phyloP scores from a whole-genome alignment of 352 stramenopile genomes.

The Phytophthora palmivora region DNA sequence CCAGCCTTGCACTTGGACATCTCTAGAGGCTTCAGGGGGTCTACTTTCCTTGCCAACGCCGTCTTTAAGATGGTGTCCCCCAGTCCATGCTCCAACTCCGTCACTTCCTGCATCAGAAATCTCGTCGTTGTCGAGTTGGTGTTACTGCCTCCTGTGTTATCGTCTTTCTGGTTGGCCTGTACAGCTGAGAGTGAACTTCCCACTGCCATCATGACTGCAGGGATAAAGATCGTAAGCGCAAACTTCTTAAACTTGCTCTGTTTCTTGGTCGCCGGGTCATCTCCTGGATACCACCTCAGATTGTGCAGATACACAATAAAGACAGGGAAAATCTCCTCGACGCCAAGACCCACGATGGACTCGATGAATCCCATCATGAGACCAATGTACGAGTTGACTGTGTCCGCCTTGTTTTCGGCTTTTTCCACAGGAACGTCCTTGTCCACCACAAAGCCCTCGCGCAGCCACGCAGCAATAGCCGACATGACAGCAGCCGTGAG shows the following conservation, averaged over 20 bases:
- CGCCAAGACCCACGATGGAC: conserved; percentile 49
- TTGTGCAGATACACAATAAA: conserved; percentile 76
- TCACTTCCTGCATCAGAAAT: conserved; percentile 38
- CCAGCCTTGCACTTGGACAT: conserved; percentile 26
- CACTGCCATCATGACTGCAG: conserved; percentile 60
- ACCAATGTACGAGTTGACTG: conserved; percentile 64
- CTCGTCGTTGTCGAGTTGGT: conserved; percentile 22
- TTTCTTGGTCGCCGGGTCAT: conserved; percentile 53
- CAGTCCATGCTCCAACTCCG: conserved; percentile 15
- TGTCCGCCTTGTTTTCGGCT: conserved; percentile 41
- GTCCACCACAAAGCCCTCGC: conserved; percentile 47
- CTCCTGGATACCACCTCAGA: conserved; percentile 55
- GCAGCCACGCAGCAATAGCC: conserved; percentile 43
- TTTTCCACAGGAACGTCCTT: conserved; percentile 21
- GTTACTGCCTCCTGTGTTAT: conserved; percentile 15
- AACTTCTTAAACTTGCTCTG: conserved; percentile 66
- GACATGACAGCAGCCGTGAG: conserved; percentile 51
- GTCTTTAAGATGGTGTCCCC: conserved; percentile 39
- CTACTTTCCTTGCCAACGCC: conserved; percentile 31
- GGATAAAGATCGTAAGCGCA: conserved; percentile 65
- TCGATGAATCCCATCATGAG: conserved; percentile 71
- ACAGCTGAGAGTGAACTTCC: conserved; percentile 59
- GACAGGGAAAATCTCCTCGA: conserved; percentile 62
- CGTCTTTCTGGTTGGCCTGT: conserved; percentile 62
- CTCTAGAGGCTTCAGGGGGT: conserved; percentile 29